Base-by-base conservation (phyloP, 257 asterid genomes). In the Fraxinus excelsior region DNA sequence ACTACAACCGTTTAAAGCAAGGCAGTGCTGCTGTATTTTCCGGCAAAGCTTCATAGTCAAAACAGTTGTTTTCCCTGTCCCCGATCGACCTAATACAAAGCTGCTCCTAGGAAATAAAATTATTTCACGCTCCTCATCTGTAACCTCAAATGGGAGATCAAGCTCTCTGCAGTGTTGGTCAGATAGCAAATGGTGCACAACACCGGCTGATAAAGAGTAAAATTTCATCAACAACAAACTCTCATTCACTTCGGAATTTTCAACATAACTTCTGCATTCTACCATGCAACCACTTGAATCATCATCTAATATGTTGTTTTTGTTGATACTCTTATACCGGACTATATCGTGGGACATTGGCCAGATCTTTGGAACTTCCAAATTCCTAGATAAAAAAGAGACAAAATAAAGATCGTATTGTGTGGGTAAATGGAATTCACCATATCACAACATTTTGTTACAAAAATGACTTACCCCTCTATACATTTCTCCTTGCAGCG, bases 11-110 rank as follows among this genome's bases (percentile, higher is more conserved):
- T 72, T 85, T 14, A 85, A 49, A 74, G 91, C 88, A 21, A 86
- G 60, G 76, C 40, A 69, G 18, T 76, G 84, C 38, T 75, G 89
- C 70, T 92, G 93, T 70, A 87, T 82, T 71, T 77, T 88, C 4
- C 80, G 89, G 80, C 67, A 85, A 42, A 91, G 60, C 78, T 90
- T 91, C 92, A 88, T 84, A 23, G 93, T 88, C 85, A 90, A 80
- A 14, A 91, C 80, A 49, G 97, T 90, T 0, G 97, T 90, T 83
- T 90, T 91, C 7, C 95, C 94, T 0, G 96, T 90, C 40, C 97
- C 96, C 8, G 96, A 92, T 70, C 97, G 80, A 5, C 97, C 77
- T n/a, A n/a, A n/a, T n/a, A n/a, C n/a, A n/a, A n/a, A n/a, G n/a
- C n/a, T n/a, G n/a, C n/a, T n/a, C n/a, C 79, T 70, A 19, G 84